These are phyloP conservation scores for Trichocladium antarcticum DNA, from an alignment of 495 filamentous ascomycete species.

Conservation along the genomic window DNA sequence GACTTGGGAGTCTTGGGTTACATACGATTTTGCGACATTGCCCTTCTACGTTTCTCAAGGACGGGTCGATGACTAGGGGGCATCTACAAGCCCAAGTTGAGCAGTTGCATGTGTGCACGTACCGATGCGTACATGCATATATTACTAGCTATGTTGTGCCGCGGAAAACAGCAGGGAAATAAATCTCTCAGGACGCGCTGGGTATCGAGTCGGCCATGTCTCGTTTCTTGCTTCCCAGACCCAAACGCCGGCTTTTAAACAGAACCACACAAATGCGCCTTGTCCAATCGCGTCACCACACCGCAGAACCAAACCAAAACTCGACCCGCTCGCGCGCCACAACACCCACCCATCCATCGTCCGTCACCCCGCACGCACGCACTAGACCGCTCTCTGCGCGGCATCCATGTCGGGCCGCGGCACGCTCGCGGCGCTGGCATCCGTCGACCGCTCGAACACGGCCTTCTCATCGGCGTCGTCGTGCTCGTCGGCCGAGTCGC, in stretches of 20 bases:
- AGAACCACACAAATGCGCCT: background rate
- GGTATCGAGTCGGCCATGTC: background rate
- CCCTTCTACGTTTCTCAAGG: no score
- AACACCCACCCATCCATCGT: background rate
- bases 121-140: background rate
- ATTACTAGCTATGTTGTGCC: background rate
- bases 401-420: conserved; percentile 2
- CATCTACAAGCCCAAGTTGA: no score
- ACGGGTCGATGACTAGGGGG: no score
- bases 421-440: background rate
- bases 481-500: background rate
- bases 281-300: background rate
- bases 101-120: no score
- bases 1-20: background rate
- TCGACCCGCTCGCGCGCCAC: no score
- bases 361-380: background rate
- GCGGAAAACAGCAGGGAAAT: no score
- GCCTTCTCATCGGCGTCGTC: background rate
- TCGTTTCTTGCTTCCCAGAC: background rate
- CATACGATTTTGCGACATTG: no score
- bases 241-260: background rate
- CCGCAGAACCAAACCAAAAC: no score
- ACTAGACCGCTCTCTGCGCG: conserved; percentile 5
- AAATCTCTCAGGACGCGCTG: background rate
- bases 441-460: background rate